Conservation (phyloP, 306 rosid genomes). For the Dryas alaskensis region DNA sequence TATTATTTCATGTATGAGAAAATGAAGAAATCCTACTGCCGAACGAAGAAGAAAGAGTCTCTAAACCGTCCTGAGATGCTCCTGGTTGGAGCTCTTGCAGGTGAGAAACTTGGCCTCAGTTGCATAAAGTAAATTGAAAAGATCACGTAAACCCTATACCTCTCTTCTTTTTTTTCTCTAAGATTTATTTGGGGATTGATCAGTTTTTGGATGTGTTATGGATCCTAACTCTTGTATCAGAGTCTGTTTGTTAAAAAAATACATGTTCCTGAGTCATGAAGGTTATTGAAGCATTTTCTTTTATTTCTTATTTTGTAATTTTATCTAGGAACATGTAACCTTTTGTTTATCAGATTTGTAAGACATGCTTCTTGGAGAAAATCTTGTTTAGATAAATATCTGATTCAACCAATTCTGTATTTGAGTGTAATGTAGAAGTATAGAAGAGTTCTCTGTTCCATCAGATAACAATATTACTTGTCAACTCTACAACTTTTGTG, state of each 20-base stretch:
- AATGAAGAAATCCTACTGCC: constrained; percentile 74
- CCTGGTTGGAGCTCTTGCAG: constrained; percentile 81
- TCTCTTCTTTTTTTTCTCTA: not conserved
- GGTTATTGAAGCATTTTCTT: not conserved
- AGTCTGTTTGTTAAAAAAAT: not conserved
- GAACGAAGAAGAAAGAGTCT: constrained; percentile 60
- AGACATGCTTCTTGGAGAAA: not conserved
- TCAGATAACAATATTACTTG: not conserved
- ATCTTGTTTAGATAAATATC: not conserved
- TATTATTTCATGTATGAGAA: constrained; percentile 94
- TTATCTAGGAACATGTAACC: not conserved
- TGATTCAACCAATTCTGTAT: not conserved
- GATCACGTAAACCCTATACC: not conserved
- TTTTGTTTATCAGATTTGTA: not conserved
- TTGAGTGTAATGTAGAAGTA: not conserved
- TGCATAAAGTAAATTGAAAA: not conserved
- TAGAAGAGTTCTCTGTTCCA: not conserved
- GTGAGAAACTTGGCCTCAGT: constrained; percentile 39
- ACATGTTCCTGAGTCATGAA: not conserved
- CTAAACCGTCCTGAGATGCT: constrained; percentile 87
- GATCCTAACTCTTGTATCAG: not conserved
- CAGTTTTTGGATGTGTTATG: not conserved
- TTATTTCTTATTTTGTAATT: not conserved
- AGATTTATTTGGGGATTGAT: not conserved
- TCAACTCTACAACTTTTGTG: not conserved